Evolutionary conservation across 176 grass and related monocot species (phyloP), one percentile per base, ranked within the genome.

Genomic region (Chloris gayana): DNA sequence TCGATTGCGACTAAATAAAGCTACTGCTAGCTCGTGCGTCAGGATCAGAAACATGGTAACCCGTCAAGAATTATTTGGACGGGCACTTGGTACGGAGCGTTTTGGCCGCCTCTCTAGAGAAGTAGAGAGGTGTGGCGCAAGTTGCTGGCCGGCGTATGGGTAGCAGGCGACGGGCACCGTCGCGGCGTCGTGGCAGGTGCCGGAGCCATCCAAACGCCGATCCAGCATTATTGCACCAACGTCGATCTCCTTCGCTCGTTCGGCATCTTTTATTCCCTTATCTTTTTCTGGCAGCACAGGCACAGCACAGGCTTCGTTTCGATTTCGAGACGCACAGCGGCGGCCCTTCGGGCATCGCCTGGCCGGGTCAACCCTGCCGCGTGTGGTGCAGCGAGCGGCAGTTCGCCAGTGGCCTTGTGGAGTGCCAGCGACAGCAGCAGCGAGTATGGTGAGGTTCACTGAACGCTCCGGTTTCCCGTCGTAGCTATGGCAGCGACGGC

Each of bases 381-480:
- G 61, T 26, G 75, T 37, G 42, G 70, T 44, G 76, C 47, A 54
- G 46, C 67, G 29, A 25, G 44, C 44, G 45, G 73, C 37, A 34
- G 21, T 47, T 44, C 26, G n/a, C 44, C 62, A 53, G 62, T 53
- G 61, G 77, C 33, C 63, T 51, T 37, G 44, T 33, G 19, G 21
- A 33, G 76, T 6, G 22, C 1, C 47, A 51, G 68, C 64, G 19
- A 62, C 33, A 22, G 77, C 53, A 25, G 15, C 39, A 32, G 21
- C 6, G 6, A 44, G 39, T 22, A 25, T 70, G 61, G 35, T 17
- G 5, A 70, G 82, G 77, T 89, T 85, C 87, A 85, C 7, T 81
- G 82, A 72, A 85, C 64, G 27, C 58, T 58, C 13, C 24, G 25
- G 30, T 49, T 73, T 26, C 29, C 67, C 49, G 26, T 44, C 58